Percentiles rank a stretch among this genome's conserved stretches.
Evolutionary conservation across 768 basidiomycete species (phyloP).

Genomic region (Rhizopogon salebrosus): DNA sequence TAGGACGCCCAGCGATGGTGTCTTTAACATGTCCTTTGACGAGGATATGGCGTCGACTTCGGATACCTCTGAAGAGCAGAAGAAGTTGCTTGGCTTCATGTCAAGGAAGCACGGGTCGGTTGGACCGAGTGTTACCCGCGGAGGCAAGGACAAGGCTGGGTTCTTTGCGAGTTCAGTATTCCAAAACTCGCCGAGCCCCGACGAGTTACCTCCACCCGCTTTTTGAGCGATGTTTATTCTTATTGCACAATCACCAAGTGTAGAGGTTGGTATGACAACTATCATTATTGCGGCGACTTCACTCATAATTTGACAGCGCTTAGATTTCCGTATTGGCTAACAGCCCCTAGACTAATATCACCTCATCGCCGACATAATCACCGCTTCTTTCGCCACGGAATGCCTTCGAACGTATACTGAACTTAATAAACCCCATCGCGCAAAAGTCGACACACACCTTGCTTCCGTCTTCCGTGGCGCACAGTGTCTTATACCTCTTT

Average conservation of each 20-base stretch:
- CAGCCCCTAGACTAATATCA: constrained; percentile 35
- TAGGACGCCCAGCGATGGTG: constrained; percentile 65
- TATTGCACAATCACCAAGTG: constrained; percentile 21
- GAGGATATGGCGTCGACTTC: constrained; percentile 48
- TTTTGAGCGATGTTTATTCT: constrained; percentile 40
- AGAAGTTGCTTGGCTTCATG: constrained; percentile 29
- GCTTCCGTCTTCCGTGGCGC: constrained; percentile 16
- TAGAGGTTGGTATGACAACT: constrained; percentile 34
- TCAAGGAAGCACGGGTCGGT: constrained; percentile 25
- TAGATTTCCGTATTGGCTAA: constrained; percentile 34
- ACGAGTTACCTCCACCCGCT: constrained; percentile 68
- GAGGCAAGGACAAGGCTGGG: constrained; percentile 32
- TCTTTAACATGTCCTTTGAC: constrained; percentile 74
- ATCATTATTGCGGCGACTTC: constrained; percentile 1
- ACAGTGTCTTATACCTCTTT: constrained; percentile 21
- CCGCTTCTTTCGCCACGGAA: constrained; percentile 19
- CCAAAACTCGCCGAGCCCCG: constrained; percentile 84
- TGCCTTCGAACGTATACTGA: constrained; percentile 23
- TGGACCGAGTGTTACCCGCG: constrained; percentile 20
- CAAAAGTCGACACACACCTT: constrained; percentile 2
- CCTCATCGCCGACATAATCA: constrained; percentile 24
- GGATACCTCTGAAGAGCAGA: constrained; percentile 33
- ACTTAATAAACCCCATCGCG: constrained; percentile 6
- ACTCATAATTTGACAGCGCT: constrained; percentile 9
- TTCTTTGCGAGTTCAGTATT: constrained; percentile 79